phyloP scores from a whole-genome alignment of 768 basidiomycete genomes.

The Tylopilus sp. region DNA sequence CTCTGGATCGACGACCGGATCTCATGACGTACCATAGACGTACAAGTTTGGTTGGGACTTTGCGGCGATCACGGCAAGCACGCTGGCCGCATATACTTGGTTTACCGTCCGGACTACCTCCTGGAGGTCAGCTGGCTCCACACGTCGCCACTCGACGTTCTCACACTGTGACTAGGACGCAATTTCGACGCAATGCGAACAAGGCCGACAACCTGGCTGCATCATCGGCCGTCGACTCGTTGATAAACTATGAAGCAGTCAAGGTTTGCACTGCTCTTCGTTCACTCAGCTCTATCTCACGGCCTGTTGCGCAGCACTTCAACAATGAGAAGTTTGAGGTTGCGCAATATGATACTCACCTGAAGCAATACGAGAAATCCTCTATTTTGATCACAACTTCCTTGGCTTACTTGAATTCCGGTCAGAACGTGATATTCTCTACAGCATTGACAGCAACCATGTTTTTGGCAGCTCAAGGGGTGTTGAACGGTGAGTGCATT shows the following conservation, averaged over 20 bases:
- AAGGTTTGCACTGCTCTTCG: slow-evolving; percentile 55
- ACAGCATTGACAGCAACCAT: slow-evolving; percentile 90
- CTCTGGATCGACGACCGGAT: background rate
- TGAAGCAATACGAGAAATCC: slow-evolving; percentile 84
- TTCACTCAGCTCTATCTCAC: background rate
- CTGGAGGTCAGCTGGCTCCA: slow-evolving; percentile 64
- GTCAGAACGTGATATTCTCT: slow-evolving; percentile 96
- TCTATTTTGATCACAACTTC: slow-evolving; percentile 95
- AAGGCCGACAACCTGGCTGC: slow-evolving; percentile 96
- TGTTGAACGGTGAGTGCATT: slow-evolving; percentile 65
- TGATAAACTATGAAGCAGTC: slow-evolving; percentile 98
- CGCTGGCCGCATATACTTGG: slow-evolving; percentile 92
- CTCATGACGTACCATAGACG: slow-evolving; percentile 48
- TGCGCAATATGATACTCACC: slow-evolving; percentile 85
- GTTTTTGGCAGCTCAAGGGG: slow-evolving; percentile 94
- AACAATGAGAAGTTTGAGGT: slow-evolving; percentile 95
- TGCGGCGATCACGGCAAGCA: slow-evolving; percentile 81
- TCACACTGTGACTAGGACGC: slow-evolving; percentile 52
- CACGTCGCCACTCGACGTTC: background rate
- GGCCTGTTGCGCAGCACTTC: slow-evolving; percentile 64
- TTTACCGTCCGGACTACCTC: slow-evolving; percentile 95
- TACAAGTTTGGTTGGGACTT: slow-evolving; percentile 99
- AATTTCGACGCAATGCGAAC: slow-evolving; percentile 92
- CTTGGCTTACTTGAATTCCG: slow-evolving; percentile 89
- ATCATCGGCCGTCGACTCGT: slow-evolving; percentile 86